A percentile compares a stretch with the other conserved stretches of the same genome.
These are phyloP conservation scores for Xerophyta viscosa DNA, from an alignment of 106 monocot species.

Conservation along the genomic window DNA sequence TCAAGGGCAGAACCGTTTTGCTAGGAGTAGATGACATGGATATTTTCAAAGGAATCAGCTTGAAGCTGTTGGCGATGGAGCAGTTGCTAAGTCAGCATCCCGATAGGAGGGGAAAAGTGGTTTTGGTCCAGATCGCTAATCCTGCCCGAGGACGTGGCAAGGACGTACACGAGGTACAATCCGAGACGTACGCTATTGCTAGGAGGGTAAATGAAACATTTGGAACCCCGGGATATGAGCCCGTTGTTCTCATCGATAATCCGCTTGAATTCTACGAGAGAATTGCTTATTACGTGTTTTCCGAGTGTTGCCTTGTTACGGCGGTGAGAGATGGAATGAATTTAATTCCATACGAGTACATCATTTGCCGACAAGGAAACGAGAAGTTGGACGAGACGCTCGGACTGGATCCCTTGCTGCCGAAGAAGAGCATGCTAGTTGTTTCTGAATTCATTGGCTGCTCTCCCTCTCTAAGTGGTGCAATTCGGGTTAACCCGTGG, in stretches of 20 bases:
- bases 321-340: conserved; percentile 58
- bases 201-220: conserved; percentile 36
- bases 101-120: conserved; percentile 32
- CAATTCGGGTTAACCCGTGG: conserved; percentile 49
- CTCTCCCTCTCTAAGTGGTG: conserved; percentile 47
- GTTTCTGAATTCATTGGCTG: conserved; percentile 48
- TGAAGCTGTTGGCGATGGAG: conserved; percentile 52
- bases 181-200: conserved; percentile 23
- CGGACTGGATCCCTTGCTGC: conserved; percentile 8
- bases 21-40: conserved; percentile 55
- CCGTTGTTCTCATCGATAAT: conserved; percentile 26
- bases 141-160: conserved; percentile 40
- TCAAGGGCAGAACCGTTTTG: conserved; percentile 23
- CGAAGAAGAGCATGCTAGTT: conserved; percentile 41
- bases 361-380: conserved; percentile 39
- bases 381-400: conserved; percentile 19
- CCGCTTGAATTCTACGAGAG: conserved; percentile 43
- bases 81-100: conserved; percentile 35
- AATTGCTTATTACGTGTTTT: conserved; percentile 39
- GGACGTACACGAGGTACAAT: conserved; percentile 43
- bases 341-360: conserved; percentile 51
- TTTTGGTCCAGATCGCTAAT: conserved; percentile 47
- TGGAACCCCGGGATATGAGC: conserved; percentile 29
- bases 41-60: conserved; percentile 49
- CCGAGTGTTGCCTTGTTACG: conserved; percentile 47